These are phyloP conservation scores for Penicillium canariense DNA, from an alignment of 495 filamentous ascomycete genomes.

Conservation along the genomic window DNA sequence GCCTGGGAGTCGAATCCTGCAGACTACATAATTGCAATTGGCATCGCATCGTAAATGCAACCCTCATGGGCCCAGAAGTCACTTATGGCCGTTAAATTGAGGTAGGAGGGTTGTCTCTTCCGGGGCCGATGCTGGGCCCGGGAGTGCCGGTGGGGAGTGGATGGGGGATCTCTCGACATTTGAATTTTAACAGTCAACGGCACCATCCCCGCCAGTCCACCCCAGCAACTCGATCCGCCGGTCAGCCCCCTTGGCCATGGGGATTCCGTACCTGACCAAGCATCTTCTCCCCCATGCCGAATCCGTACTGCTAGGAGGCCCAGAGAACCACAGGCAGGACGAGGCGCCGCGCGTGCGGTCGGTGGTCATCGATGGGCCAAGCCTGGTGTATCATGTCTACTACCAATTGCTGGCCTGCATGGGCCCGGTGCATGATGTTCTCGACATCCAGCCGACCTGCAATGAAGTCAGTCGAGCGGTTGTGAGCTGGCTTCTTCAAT, in stretches of 20 bases:
- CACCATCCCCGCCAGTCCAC: too few species aligned
- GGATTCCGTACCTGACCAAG: constrained; percentile 62
- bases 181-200: too few species aligned
- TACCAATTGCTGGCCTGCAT: constrained; percentile 47
- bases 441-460: constrained; percentile 61
- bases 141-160: too few species aligned
- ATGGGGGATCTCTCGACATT: too few species aligned
- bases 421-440: constrained; percentile 30
- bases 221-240: not conserved
- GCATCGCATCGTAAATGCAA: too few species aligned
- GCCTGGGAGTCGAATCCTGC: too few species aligned
- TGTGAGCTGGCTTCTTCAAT: constrained; percentile 57
- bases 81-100: too few species aligned
- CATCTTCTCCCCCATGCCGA: constrained; percentile 59
- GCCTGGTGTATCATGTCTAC: constrained; percentile 69
- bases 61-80: too few species aligned
- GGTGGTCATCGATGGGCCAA: constrained; percentile 74
- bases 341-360: constrained; percentile 17
- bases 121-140: too few species aligned
- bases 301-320: constrained; percentile 37
- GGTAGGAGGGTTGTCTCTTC: too few species aligned
- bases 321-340: not conserved
- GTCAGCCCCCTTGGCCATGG: constrained; percentile 53
- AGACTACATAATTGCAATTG: too few species aligned
- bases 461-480: constrained; percentile 55